Conservation (phyloP, 495 filamentous ascomycete species). For the Patellaria atrata region DNA sequence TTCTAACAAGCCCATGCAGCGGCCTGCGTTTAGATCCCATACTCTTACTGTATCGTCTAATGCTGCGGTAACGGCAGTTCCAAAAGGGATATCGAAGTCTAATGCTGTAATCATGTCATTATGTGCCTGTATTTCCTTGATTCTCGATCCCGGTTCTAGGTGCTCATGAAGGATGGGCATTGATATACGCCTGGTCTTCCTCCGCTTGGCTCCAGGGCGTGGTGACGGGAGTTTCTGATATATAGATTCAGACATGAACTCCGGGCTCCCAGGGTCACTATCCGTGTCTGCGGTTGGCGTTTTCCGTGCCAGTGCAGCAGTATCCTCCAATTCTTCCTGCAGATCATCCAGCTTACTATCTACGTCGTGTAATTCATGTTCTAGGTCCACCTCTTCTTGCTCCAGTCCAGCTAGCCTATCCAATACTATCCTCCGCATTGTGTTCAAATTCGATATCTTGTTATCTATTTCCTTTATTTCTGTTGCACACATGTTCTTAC, state of each 20-base stretch:
- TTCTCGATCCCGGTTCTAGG: constrained; percentile 76
- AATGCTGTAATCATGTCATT: constrained; percentile 77
- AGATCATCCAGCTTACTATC: constrained; percentile 78
- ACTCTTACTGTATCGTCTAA: constrained; percentile 94
- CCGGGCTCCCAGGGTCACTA: constrained; percentile 31
- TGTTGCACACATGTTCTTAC: constrained; percentile 94
- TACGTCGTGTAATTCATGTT: constrained; percentile 73
- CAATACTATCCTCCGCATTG: constrained; percentile 85
- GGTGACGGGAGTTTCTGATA: constrained; percentile 79
- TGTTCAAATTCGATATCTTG: constrained; percentile 86
- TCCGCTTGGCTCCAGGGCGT: constrained; percentile 41
- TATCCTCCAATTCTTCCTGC: constrained; percentile 59
- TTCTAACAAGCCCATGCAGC: constrained; percentile 80
- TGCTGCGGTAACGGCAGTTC: constrained; percentile 86
- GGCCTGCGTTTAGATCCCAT: constrained; percentile 88
- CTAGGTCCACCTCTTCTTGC: constrained; percentile 77
- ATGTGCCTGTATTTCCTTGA: constrained; percentile 78
- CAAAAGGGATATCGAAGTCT: constrained; percentile 93
- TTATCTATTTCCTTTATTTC: constrained; percentile 95
- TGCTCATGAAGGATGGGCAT: constrained; percentile 96
- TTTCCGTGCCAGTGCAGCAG: constrained; percentile 37
- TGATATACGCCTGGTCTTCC: constrained; percentile 55
- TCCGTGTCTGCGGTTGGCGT: constrained; percentile 34
- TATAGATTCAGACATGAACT: constrained; percentile 95
- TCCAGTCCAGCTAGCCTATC: constrained; percentile 83